Evolutionary conservation across 805 yeast species (phyloP), one percentile per base, ranked within the genome.

Genomic region (Candida suzukii): DNA sequence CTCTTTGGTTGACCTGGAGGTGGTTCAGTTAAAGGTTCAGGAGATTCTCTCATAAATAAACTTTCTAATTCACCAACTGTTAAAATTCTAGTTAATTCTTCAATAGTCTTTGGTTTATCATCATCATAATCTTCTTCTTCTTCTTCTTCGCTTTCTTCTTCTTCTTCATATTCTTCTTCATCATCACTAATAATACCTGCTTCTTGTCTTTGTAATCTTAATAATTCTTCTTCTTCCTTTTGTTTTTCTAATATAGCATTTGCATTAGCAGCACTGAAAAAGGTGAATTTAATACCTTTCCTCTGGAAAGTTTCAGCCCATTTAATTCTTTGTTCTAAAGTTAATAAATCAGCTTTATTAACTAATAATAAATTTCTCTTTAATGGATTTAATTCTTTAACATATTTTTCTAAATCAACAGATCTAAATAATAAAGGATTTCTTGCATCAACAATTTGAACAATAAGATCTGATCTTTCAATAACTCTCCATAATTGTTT

Each of bases 401-500:
- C 97, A 56, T 93, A 93, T 20, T 64, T 71, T 49, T 86, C 98
- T 56, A 56, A 72, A 65, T 93, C 98, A 21, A 76, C 76, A 2
- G 96, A 88, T 58, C 98, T 75, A 68, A 88, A 93, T 45, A 88
- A 70, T 44, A 90, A 65, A 5, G 99, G 99, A 58, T 87, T 88
- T 64, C 99, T 76, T 12, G 97, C 98, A 67, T 93, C 99, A 24
- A 93, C 98, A 67, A 93, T 93, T 61, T 93, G 99, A 6, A 93
- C 97, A 31, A 93, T 78, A 53, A 93, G 71, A 61, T 91, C 96
- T 20, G 93, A 86, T 57, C 98, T 78, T 63, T 93, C 99, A 20
- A 88, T 85, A 35, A 93, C 99, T 66, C 99, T 77, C 99, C 99
- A 93, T 49, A 93, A 69, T 65, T 93, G 99, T 58, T 93, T 80